phyloP scores from a whole-genome alignment of 1,284 basidiomycete species.

The Flammula alnicola region DNA sequence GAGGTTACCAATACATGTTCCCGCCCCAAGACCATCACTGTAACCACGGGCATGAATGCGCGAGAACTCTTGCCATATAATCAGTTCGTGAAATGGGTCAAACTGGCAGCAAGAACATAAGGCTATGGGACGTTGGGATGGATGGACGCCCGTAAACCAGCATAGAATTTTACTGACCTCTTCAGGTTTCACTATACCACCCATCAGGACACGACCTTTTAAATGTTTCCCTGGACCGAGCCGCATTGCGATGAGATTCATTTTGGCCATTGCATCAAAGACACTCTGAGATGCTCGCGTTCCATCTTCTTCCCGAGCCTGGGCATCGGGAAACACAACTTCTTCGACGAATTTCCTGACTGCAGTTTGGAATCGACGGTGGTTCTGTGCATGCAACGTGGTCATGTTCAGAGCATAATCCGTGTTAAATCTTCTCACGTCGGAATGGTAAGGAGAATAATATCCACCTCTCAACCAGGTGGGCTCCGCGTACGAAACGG shows the following conservation, averaged over 20 bases:
- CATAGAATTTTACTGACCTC: conserved; percentile 11
- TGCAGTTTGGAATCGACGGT: conserved; percentile 51
- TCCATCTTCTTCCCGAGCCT: conserved; percentile 38
- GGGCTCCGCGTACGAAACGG: conserved; percentile 80
- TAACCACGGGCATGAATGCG: conserved; percentile 12
- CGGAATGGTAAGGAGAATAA: conserved; percentile 72
- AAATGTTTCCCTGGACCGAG: conserved; percentile 37
- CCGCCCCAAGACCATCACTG: conserved; percentile 11
- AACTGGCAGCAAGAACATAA: background rate
- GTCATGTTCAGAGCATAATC: background rate
- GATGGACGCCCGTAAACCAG: too few relatives aligned
- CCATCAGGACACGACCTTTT: conserved; percentile 25
- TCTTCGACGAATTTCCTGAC: conserved; percentile 56
- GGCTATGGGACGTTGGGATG: too few relatives aligned
- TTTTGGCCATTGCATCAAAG: conserved; percentile 29
- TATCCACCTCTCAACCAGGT: conserved; percentile 73
- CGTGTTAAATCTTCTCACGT: background rate
- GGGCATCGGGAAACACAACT: conserved; percentile 54
- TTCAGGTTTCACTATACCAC: conserved; percentile 18
- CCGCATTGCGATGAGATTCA: conserved; percentile 35
- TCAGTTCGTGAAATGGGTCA: conserved; percentile 13
- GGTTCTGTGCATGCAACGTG: conserved; percentile 38
- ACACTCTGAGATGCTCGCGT: conserved; percentile 33
- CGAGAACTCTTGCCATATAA: conserved; percentile 13
- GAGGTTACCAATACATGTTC: conserved; percentile 7